Base-by-base conservation (phyloP, 73 alveolate genomes). In the Paraurostyla sp. region DNA sequence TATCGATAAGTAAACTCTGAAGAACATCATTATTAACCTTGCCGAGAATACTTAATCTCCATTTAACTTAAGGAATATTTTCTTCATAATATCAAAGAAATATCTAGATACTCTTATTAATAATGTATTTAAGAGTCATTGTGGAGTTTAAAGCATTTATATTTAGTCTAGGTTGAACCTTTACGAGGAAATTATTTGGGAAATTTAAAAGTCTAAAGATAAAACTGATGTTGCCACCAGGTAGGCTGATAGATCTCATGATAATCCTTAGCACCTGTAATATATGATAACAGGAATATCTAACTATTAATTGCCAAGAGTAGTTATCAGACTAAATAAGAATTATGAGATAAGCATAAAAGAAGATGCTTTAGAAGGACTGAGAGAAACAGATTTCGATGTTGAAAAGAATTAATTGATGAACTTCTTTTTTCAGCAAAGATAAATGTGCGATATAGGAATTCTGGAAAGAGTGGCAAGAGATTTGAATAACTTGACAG, bases 21-120 rank as follows among this genome's bases (percentile, higher is more conserved):
- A 27, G 22, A 29, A 60, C 51, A 3, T 60, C 4, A 25, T 60
- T 6, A 9, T 60, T 16, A 60, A 60, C 25, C 3, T 60, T 29
- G 50, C 78, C 13, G 78, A 60, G 25, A 60, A 60, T 60, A 60
- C 78, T 9, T 50, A 60, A 29, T 16, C 78, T 9, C 51, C 78
- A 29, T 16, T 3, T 60, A 27, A 29, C 9, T 3, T 60, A 3
- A 60, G 50, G 78, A 60, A 60, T 33, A 6, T 60, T 3, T 60
- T 9, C 50, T 60, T 27, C 50, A 60, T 60, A 60, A 3, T 60
- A 18, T 2, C 49, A 2, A 60, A 60, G 50, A 60, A 60, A 23
- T 60, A 60, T 27, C 78, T 60, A 16, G 49, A 50, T 27, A 30
- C 9, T 9, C 45, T 60, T 9, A 16, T 60, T 33, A 29, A 45